Conservation (phyloP, 2,329 filamentous ascomycete genomes). For the Akanthomyces dipterigenus region DNA sequence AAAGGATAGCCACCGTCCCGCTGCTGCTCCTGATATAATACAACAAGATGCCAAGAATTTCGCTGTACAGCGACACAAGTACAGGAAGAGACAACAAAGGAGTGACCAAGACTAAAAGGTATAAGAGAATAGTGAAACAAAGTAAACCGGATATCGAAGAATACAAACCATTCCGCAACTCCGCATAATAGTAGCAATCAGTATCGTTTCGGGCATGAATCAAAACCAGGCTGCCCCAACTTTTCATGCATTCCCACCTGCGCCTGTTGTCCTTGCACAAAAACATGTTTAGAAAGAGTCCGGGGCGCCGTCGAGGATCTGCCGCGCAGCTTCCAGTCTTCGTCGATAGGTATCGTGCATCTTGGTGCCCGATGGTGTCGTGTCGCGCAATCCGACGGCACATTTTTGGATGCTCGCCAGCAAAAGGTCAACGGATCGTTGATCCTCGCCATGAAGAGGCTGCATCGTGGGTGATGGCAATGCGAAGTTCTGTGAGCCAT, state of each 20-base stretch:
- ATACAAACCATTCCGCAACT: conserved; percentile 7
- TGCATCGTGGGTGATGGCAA: conserved; percentile 35
- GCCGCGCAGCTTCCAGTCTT: conserved; percentile 67
- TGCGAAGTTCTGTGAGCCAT: conserved; percentile 28
- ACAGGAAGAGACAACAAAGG: background rate
- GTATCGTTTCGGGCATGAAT: conserved; percentile 8
- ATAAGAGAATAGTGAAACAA: conserved; percentile 11
- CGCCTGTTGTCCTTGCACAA: background rate
- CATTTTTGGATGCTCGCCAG: conserved; percentile 55
- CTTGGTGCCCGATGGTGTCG: conserved; percentile 42
- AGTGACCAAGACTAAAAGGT: background rate
- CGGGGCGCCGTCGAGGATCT: conserved; percentile 60
- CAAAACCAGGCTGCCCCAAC: background rate
- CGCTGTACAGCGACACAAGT: background rate
- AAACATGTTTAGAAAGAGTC: conserved; percentile 11
- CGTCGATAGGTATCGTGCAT: conserved; percentile 59
- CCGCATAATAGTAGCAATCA: conserved; percentile 7
- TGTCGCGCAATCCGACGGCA: conserved; percentile 51
- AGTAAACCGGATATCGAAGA: conserved; percentile 6
- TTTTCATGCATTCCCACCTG: background rate
- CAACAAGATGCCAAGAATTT: background rate
- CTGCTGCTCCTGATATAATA: conserved; percentile 6
- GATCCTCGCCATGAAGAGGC: conserved; percentile 47
- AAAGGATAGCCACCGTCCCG: background rate
- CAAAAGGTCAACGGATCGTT: conserved; percentile 51